These are phyloP conservation scores for Penicillium rolfsii DNA, from an alignment of 2,329 filamentous ascomycete genomes.

Conservation along the genomic window DNA sequence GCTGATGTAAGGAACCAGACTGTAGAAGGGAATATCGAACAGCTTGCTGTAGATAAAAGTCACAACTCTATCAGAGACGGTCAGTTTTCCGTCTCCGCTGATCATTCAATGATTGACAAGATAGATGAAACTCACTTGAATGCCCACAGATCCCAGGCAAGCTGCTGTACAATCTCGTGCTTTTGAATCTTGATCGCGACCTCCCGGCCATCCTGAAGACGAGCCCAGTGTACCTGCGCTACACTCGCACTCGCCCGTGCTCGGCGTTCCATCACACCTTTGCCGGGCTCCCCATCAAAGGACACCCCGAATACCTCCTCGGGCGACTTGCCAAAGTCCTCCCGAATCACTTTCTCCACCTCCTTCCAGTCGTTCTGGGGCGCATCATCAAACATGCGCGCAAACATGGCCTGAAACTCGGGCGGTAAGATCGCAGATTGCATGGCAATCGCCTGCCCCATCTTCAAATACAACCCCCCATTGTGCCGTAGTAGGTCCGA, in stretches of 20 bases:
- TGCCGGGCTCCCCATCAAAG: conserved; percentile 68
- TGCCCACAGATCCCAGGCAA: conserved; percentile 93
- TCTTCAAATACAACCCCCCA: conserved; percentile 94
- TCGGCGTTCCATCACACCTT: conserved; percentile 70
- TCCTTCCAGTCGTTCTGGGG: conserved; percentile 89
- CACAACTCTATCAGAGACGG: conserved; percentile 64
- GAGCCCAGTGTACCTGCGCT: conserved; percentile 95
- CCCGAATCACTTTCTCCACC: conserved; percentile 78
- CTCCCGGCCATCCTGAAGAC: conserved; percentile 81
- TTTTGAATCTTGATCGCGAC: conserved; percentile 98
- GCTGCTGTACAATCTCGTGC: conserved; percentile 85
- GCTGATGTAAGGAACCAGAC: conserved; percentile 86
- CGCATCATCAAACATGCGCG: conserved; percentile 95
- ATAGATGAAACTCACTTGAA: conserved; percentile 67
- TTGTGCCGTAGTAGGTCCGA: conserved; percentile 82
- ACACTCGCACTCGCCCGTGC: conserved; percentile 82
- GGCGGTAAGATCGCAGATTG: conserved; percentile 91
- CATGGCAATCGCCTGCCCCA: conserved; percentile 98
- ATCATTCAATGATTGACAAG: neutral
- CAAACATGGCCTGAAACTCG: conserved; percentile 95
- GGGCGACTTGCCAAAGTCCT: conserved; percentile 82
- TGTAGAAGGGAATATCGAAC: conserved; percentile 93
- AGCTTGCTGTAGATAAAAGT: conserved; percentile 79
- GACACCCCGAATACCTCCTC: conserved; percentile 93
- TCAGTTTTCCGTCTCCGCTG: conserved; percentile 18